Evolutionary conservation across 1,139 yeast genomes (phyloP).

Genomic region (Hemisphaericaspora xylofermentans): DNA sequence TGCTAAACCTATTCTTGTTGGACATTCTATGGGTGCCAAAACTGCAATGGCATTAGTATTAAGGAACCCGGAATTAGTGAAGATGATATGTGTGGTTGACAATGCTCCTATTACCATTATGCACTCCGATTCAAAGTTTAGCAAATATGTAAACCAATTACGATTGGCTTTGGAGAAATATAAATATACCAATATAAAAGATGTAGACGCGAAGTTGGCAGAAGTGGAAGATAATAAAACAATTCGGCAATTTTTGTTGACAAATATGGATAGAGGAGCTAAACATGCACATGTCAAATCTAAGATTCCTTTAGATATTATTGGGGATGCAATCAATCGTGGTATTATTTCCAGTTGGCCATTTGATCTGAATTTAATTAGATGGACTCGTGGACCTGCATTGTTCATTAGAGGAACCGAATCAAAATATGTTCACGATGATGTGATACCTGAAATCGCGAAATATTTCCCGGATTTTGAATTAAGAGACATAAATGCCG

Average conservation of each 20-base stretch:
- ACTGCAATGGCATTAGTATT: constrained; percentile 86
- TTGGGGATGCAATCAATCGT: constrained; percentile 60
- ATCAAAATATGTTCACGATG: constrained; percentile 84
- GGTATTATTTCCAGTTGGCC: constrained; percentile 81
- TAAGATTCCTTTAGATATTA: constrained; percentile 69
- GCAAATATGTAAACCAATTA: constrained; percentile 65
- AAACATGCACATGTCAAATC: constrained; percentile 36
- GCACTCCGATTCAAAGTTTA: constrained; percentile 56
- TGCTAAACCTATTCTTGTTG: constrained; percentile 63
- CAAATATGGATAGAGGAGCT: constrained; percentile 58
- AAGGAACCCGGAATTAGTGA: constrained; percentile 62
- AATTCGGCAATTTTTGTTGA: constrained; percentile 77
- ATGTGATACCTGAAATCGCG: constrained; percentile 72
- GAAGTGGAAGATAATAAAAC: constrained; percentile 59
- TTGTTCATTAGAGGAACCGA: constrained; percentile 78
- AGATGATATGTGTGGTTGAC: constrained; percentile 75
- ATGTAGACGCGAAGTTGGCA: constrained; percentile 65
- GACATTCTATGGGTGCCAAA: constrained; percentile 98
- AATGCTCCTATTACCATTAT: constrained; percentile 79
- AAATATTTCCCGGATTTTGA: constrained; percentile 77
- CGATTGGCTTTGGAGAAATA: constrained; percentile 48
- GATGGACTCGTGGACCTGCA: constrained; percentile 67
- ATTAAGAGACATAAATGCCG: constrained; percentile 71
- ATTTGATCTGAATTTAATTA: constrained; percentile 50
- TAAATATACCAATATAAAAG: constrained; percentile 52